A percentile compares a stretch with the other conserved stretches of the same genome.
These are phyloP conservation scores for Wickerhamomyces tratensis DNA, from an alignment of 805 yeast species.

Conservation along the genomic window DNA sequence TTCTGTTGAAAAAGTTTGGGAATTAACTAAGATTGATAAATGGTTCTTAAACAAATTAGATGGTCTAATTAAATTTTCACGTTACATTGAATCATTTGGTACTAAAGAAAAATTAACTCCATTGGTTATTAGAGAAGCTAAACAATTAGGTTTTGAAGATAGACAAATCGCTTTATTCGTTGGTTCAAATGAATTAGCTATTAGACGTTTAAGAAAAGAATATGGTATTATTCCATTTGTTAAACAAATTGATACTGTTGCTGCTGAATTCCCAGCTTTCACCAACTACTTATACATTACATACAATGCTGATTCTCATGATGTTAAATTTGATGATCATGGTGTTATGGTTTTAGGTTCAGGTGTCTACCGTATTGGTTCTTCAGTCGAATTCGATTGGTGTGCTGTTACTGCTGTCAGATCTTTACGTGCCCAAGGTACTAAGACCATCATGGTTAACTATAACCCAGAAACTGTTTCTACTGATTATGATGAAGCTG, in stretches of 20 bases:
- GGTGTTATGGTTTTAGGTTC: slow-evolving; percentile 96
- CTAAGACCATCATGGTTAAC: slow-evolving; percentile 92
- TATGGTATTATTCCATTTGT: slow-evolving; percentile 85
- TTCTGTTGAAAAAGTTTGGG: slow-evolving; percentile 87
- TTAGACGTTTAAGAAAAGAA: slow-evolving; percentile 82
- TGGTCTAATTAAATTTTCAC: slow-evolving; percentile 64
- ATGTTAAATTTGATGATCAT: slow-evolving; percentile 80
- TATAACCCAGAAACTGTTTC: slow-evolving; percentile 98
- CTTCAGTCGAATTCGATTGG: slow-evolving; percentile 99
- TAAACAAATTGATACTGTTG: slow-evolving; percentile 96
- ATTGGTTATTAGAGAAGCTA: slow-evolving; percentile 66
- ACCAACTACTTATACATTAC: slow-evolving; percentile 94
- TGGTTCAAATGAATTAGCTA: slow-evolving; percentile 85
- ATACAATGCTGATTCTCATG: slow-evolving; percentile 84
- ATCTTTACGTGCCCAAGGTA: slow-evolving; percentile 77
- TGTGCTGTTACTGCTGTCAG: slow-evolving; percentile 97
- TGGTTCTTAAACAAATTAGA: slow-evolving; percentile 91
- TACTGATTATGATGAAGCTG: slow-evolving; percentile 98
- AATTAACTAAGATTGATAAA: slow-evolving; percentile 83
- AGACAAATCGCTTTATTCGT: slow-evolving; percentile 88
- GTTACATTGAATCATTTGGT: slow-evolving; percentile 47
- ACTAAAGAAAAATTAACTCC: slow-evolving; percentile 50
- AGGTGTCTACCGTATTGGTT: slow-evolving; percentile 98
- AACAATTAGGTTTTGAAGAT: slow-evolving; percentile 95
- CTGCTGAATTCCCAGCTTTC: slow-evolving; percentile 96